Percentiles rank a stretch among this genome's conserved stretches.
These are phyloP conservation scores for Pythium phragmiticola DNA, from an alignment of 352 stramenopile genomes.

Conservation along the genomic window DNA sequence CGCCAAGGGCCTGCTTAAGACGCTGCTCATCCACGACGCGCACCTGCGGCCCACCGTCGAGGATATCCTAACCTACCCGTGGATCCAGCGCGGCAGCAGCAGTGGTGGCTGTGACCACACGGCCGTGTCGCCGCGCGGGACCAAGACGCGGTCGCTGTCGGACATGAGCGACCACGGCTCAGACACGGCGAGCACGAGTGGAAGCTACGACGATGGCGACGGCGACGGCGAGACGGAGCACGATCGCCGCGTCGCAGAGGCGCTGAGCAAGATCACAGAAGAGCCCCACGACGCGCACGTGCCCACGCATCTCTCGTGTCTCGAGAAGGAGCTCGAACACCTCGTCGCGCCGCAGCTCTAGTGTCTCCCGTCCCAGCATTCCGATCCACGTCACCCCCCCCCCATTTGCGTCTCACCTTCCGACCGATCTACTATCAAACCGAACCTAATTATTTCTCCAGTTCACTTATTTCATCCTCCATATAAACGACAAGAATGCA, in stretches of 20 bases:
- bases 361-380: not conserved
- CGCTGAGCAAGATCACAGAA: slow-evolving; percentile 23
- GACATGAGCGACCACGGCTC: slow-evolving; percentile 36
- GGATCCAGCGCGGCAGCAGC: slow-evolving; percentile 36
- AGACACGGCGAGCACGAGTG: slow-evolving; percentile 52
- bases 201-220: slow-evolving; percentile 40
- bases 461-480: not conserved
- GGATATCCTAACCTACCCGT: slow-evolving; percentile 62
- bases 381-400: slow-evolving; percentile 1
- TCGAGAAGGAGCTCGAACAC: slow-evolving; percentile 39
- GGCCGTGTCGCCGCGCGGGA: not conserved
- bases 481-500: slow-evolving; percentile 6
- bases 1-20: slow-evolving; percentile 64
- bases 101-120: not conserved
- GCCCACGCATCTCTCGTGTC: slow-evolving; percentile 38
- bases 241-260: not conserved
- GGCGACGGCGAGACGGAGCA: not conserved
- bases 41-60: slow-evolving; percentile 53
- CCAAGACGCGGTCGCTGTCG: slow-evolving; percentile 38
- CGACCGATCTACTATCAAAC: not conserved
- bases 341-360: slow-evolving; percentile 18
- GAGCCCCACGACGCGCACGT: slow-evolving; percentile 17
- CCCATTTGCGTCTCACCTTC: too few species aligned
- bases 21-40: slow-evolving; percentile 62
- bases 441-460: slow-evolving; percentile 17